phyloP scores from a whole-genome alignment of 371 early-diverging fungal genomes.

The Blastocladiella emersonii region DNA sequence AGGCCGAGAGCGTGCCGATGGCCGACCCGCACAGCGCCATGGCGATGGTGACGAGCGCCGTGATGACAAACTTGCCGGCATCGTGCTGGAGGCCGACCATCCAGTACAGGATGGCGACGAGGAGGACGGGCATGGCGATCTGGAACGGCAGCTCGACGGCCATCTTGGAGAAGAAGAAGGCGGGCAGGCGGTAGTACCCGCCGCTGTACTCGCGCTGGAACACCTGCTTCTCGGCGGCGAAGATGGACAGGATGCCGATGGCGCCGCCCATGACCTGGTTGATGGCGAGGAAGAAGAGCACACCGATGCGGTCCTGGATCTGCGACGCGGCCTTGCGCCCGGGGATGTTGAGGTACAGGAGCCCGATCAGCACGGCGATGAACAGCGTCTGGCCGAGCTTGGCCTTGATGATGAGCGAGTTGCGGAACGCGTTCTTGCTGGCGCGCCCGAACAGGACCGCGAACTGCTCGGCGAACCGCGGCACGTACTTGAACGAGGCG shows the following conservation, averaged over 20 bases:
- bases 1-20: conserved; percentile 36
- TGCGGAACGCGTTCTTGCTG: conserved; percentile 19
- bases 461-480: conserved; percentile 1
- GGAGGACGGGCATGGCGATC: conserved; percentile 20
- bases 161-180: conserved; percentile 39
- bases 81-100: conserved; percentile 30
- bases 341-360: conserved; percentile 12
- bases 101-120: conserved; percentile 32
- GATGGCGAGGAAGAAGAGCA: conserved; percentile 38
- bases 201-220: conserved; percentile 42
- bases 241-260: conserved; percentile 35
- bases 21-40: conserved; percentile 24
- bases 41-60: conserved; percentile 10
- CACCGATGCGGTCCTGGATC: conserved; percentile 42
- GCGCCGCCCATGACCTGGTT: conserved; percentile 27
- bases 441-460: conserved; percentile 16
- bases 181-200: conserved; percentile 40
- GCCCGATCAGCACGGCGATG: conserved; percentile 24
- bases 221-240: conserved; percentile 34
- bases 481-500: background rate
- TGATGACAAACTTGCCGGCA: conserved; percentile 30
- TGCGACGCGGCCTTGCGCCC: conserved; percentile 14
- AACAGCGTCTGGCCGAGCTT: conserved; percentile 19
- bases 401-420: conserved; percentile 20
- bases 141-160: conserved; percentile 29